Evolutionary conservation across 768 basidiomycete species (phyloP), one percentile per base, ranked within the genome.

Genomic region (Lentinula sp.): DNA sequence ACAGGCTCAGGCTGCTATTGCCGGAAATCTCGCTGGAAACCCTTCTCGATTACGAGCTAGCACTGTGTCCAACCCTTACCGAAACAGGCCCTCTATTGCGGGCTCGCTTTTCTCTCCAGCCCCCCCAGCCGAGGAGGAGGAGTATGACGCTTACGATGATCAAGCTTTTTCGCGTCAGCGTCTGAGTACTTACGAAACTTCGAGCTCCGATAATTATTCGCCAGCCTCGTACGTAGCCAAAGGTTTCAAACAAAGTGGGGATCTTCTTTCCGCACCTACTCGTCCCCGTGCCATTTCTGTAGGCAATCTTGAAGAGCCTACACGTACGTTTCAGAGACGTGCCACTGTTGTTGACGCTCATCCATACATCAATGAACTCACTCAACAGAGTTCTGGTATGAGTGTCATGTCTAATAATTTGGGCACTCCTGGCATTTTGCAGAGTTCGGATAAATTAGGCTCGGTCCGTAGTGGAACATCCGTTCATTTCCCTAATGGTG

Each of bases 41-140:
- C 90, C 90, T 16, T 85, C 91, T 56, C 84, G 95, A 63, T 76
- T 87, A 71, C 87, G 95, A 8, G 94, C 95, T 15, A 95, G 83
- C 68, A 98, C 95, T 0, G 94, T 98, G 15, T 96, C 95, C 12
- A 90, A 92, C 70, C 91, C 93, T n/a, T 95, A 94, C 72, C 85
- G 91, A 63, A 77, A 79, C 57, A 80, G 88, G 64, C 77, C 88
- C 60, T 79, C 85, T 52, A 78, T 77, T 16, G 73, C 79, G n/a
- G 77, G 78, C 45, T 87, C 88, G 3, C 77, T 90, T 62, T 75
- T 91, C 43, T 71, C 85, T 15, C 85, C 87, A 2, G 83, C 87
- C 1, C 78, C 82, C 46, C 84, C 86, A 62, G 87, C 90, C 16
- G 91, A 92, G 56, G 88, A 91, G 56, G 90, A 92, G 54, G 81